phyloP scores from a whole-genome alignment of 106 monocot genomes.

The Iris macrosiphon region DNA sequence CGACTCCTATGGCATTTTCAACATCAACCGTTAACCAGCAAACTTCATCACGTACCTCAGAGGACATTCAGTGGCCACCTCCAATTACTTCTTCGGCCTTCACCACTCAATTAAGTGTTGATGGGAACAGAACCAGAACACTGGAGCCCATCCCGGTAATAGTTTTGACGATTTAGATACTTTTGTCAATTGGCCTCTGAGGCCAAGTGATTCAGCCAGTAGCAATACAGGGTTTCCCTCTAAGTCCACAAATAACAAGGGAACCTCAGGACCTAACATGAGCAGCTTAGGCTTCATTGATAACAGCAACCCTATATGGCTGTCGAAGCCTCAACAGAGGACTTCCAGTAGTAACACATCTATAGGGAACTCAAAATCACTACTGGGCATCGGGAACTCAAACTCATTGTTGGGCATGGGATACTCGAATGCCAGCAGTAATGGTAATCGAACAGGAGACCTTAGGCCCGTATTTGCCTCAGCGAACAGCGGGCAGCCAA shows the following conservation, averaged over 20 bases:
- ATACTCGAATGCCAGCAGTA: constrained; percentile 11
- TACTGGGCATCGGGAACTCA: constrained; percentile 20
- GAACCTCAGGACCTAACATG: constrained; percentile 16
- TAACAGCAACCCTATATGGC: constrained; percentile 24
- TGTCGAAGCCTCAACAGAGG: constrained; percentile 17
- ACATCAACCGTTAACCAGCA: constrained; percentile 14
- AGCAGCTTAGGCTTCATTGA: constrained; percentile 1
- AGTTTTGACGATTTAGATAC: constrained; percentile 84
- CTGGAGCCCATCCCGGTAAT: constrained; percentile 17
- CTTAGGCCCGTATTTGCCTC: constrained; percentile 47
- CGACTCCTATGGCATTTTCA: constrained; percentile 22
- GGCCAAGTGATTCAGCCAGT: constrained; percentile 25
- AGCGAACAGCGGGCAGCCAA: constrained; percentile 20
- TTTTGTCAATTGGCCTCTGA: constrained; percentile 93
- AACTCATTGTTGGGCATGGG: constrained; percentile 12
- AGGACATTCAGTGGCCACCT: constrained; percentile 91
- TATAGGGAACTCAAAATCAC: no score
- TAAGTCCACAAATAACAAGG: constrained; percentile 13
- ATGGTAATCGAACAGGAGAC: constrained; percentile 15
- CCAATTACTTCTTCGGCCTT: constrained; percentile 31
- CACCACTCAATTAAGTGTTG: constrained; percentile 10
- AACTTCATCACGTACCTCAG: constrained; percentile 26
- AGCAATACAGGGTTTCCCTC: constrained; percentile 13
- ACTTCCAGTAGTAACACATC: no score
- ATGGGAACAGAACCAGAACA: constrained; percentile 15